phyloP scores from a whole-genome alignment of 169 alveolate genomes.

The Plasmodium inui region DNA sequence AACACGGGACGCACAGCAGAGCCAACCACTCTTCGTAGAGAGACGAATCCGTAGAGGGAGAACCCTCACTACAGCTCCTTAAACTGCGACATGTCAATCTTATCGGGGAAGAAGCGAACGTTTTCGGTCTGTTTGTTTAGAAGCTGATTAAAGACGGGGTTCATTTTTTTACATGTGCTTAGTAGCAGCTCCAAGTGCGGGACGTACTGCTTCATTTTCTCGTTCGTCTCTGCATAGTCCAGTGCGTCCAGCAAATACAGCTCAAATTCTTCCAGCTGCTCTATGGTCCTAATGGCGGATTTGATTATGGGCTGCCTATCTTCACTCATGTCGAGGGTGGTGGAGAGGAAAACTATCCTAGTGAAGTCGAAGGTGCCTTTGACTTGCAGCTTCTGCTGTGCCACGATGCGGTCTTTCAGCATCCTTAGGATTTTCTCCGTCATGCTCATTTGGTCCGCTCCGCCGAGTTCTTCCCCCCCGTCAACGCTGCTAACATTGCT shows the following conservation, averaged over 20 bases:
- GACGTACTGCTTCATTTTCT: slow-evolving; percentile 50
- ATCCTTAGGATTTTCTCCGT: slow-evolving; percentile 63
- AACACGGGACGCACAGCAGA: too few relatives aligned
- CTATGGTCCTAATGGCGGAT: slow-evolving; percentile 42
- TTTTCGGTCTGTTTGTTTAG: slow-evolving; percentile 71
- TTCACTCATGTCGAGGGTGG: slow-evolving; percentile 30
- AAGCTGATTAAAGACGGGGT: slow-evolving; percentile 42
- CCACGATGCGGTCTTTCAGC: slow-evolving; percentile 59
- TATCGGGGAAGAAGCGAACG: slow-evolving; percentile 60
- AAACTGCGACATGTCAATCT: slow-evolving; percentile 46
- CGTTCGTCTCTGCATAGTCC: slow-evolving; percentile 65
- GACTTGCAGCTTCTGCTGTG: slow-evolving; percentile 64
- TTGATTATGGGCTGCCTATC: slow-evolving; percentile 49
- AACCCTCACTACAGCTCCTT: slow-evolving; percentile 6
- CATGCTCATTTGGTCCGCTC: slow-evolving; percentile 40
- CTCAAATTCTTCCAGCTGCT: slow-evolving; percentile 68
- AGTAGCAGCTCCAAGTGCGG: slow-evolving; percentile 56
- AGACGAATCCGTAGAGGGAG: neutral
- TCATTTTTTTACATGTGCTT: slow-evolving; percentile 50
- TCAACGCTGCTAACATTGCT: neutral
- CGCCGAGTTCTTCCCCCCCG: too few relatives aligned
- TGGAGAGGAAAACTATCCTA: slow-evolving; percentile 48
- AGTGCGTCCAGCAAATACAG: slow-evolving; percentile 55
- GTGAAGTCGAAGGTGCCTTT: slow-evolving; percentile 69
- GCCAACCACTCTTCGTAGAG: neutral